Percentiles rank a stretch among this genome's conserved stretches.
Evolutionary conservation across 257 asterid species (phyloP).

Genomic region (Solanum boliviense): DNA sequence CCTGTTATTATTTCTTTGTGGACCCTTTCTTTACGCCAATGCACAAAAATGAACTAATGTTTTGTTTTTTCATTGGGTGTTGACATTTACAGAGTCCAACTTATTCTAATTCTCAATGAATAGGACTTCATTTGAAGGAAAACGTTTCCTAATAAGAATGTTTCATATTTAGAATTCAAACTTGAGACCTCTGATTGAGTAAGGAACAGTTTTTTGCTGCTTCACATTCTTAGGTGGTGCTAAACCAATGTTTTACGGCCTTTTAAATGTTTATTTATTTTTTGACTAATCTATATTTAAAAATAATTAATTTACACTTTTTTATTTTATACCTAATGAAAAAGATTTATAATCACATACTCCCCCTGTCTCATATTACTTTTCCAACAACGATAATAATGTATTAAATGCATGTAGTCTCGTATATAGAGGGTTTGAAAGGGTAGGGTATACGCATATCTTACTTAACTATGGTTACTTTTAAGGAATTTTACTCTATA

Average conservation of each 20-base stretch:
- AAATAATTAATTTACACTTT: background rate
- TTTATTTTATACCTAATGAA: background rate
- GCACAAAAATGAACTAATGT: background rate
- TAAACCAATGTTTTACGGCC: background rate
- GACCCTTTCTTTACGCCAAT: background rate
- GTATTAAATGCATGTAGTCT: background rate
- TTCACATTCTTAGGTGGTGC: background rate
- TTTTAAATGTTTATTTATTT: too few relatives aligned
- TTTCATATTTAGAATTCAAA: background rate
- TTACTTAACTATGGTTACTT: background rate
- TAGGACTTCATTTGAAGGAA: too few relatives aligned
- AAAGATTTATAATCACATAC: background rate
- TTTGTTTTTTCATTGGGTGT: too few relatives aligned
- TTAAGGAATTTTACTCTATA: background rate
- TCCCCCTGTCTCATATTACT: background rate
- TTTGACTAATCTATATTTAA: background rate
- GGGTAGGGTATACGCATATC: background rate
- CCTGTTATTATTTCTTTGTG: too few relatives aligned
- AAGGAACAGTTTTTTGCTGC: background rate
- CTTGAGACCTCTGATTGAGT: background rate
- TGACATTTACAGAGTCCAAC: too few relatives aligned
- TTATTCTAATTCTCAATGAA: too few relatives aligned
- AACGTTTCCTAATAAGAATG: too few relatives aligned
- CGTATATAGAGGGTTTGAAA: background rate
- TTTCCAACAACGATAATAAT: too few relatives aligned